phyloP scores from a whole-genome alignment of 371 early-diverging fungal genomes.

The Mortierella sp. region DNA sequence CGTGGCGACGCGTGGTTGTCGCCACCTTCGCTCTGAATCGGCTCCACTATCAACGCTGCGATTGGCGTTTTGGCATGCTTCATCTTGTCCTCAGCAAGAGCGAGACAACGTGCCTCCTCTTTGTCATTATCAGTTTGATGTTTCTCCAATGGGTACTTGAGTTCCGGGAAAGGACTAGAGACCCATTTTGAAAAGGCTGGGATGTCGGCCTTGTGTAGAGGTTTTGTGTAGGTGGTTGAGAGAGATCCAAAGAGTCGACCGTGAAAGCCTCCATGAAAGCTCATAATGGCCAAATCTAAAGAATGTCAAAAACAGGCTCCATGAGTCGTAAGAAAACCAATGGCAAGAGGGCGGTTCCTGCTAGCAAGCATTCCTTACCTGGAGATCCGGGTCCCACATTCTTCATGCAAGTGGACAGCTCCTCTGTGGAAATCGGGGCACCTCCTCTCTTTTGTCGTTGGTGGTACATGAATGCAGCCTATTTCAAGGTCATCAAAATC shows the following conservation, averaged over 20 bases:
- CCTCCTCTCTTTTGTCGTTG: conserved; percentile 69
- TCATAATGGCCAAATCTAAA: conserved; percentile 70
- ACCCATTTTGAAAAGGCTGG: conserved; percentile 70
- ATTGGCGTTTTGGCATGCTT: conserved; percentile 62
- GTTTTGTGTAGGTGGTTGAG: conserved; percentile 75
- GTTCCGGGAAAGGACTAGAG: conserved; percentile 69
- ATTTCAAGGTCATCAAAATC: background rate
- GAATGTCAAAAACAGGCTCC: background rate
- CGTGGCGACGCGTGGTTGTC: conserved; percentile 77
- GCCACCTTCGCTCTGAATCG: conserved; percentile 89
- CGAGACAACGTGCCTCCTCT: conserved; percentile 67
- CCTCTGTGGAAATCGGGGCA: conserved; percentile 57
- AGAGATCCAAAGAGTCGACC: conserved; percentile 81
- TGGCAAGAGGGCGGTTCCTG: no score
- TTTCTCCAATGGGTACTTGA: conserved; percentile 70
- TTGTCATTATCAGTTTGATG: conserved; percentile 63
- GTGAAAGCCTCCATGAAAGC: conserved; percentile 76
- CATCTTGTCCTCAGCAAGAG: conserved; percentile 63
- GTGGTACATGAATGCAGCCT: conserved; percentile 79
- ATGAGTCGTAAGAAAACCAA: no score
- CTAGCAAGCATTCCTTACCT: conserved; percentile 12
- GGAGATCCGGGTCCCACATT: conserved; percentile 79
- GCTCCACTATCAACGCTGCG: conserved; percentile 84
- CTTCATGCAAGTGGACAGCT: conserved; percentile 71
- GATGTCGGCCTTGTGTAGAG: conserved; percentile 79